phyloP scores from a whole-genome alignment of 345 rosid species.

The Syzygium aromaticum region DNA sequence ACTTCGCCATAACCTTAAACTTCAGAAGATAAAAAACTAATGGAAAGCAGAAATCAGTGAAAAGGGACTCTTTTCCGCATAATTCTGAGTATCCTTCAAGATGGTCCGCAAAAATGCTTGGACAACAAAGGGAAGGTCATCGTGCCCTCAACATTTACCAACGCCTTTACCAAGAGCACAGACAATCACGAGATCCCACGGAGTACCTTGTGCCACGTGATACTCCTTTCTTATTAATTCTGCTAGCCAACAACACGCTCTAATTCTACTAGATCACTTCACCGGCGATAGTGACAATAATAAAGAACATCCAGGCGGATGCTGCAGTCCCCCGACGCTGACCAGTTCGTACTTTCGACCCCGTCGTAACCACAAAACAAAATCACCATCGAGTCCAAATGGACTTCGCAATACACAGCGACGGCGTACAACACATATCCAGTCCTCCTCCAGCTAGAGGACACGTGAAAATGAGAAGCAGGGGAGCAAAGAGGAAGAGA shows the following conservation, averaged over 20 bases:
- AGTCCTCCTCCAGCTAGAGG: not conserved
- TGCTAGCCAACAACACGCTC: not conserved
- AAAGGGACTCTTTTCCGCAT: not conserved
- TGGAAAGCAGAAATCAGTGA: not conserved
- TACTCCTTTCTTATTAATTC: not conserved
- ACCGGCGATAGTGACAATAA: not conserved
- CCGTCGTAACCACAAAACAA: not conserved
- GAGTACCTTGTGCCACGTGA: not conserved
- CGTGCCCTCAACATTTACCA: not conserved
- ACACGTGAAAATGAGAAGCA: not conserved
- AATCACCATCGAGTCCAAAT: not conserved
- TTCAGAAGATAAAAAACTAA: not conserved
- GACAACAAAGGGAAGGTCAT: not conserved
- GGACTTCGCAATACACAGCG: not conserved
- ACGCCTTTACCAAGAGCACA: not conserved
- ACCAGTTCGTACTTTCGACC: not conserved
- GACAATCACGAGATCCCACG: not conserved
- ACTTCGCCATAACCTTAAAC: not conserved
- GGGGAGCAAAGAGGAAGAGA: not conserved
- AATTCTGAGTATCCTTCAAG: not conserved
- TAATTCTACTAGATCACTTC: not conserved
- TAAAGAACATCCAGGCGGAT: not conserved
- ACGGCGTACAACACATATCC: not conserved
- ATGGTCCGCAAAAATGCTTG: not conserved
- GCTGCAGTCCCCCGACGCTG: not conserved